These are phyloP conservation scores for Mimosa bimucronata DNA, from an alignment of 306 rosid species.

Conservation along the genomic window DNA sequence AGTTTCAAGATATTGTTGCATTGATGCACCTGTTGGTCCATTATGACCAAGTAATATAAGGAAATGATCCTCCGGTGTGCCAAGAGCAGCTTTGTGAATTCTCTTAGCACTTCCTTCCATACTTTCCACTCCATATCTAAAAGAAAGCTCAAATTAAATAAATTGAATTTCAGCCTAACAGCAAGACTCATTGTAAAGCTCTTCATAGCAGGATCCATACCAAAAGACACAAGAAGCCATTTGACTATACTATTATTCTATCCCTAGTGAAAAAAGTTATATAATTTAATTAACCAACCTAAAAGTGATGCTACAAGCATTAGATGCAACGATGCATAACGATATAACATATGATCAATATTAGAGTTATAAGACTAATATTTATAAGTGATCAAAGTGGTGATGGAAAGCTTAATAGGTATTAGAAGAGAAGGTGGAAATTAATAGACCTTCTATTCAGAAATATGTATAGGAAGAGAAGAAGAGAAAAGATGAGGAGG, in stretches of 20 bases:
- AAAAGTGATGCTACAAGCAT: neutral
- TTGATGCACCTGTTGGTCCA: constrained; percentile 29
- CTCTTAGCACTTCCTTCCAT: constrained; percentile 63
- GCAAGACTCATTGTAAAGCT: constrained; percentile 16
- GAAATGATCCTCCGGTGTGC: constrained; percentile 35
- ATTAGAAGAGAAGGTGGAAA: constrained; percentile 34
- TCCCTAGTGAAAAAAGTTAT: neutral
- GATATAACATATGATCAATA: neutral
- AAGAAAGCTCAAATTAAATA: constrained; percentile 33
- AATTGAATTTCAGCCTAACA: constrained; percentile 28
- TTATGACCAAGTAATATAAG: constrained; percentile 26
- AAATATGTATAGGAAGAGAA: neutral
- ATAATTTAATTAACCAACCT: neutral
- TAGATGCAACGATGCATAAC: neutral
- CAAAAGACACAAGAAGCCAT: constrained; percentile 26
- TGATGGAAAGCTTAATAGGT: neutral
- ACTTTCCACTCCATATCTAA: constrained; percentile 43
- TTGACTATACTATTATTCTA: neutral
- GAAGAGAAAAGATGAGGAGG: neutral
- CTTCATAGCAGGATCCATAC: constrained; percentile 32
- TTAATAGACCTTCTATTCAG: neutral
- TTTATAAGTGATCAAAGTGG: constrained; percentile 25
- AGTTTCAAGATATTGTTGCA: neutral
- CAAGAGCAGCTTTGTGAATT: constrained; percentile 55
- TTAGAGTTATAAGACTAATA: neutral